phyloP scores from a whole-genome alignment of 1,284 basidiomycete species.

The Trametes sp. region DNA sequence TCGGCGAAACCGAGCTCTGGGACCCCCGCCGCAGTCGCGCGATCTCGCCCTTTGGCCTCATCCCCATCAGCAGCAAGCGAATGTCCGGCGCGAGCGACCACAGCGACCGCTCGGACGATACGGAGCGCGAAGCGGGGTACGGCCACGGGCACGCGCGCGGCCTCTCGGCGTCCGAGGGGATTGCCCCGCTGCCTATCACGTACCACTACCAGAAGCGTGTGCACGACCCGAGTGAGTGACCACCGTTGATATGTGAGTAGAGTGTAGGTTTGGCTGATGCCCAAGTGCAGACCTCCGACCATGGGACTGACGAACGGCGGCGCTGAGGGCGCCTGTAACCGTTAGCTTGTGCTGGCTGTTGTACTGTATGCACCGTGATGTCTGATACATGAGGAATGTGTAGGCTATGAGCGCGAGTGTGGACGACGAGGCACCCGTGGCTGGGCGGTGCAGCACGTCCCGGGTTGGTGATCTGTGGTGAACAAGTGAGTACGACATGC shows the following conservation, averaged over 20 bases:
- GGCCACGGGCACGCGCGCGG: conserved; percentile 1
- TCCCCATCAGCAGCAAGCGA: conserved; percentile 20
- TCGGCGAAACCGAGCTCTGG: conserved; percentile 5
- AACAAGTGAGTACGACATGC: no score
- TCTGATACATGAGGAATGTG: no score
- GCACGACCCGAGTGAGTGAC: conserved; percentile 27
- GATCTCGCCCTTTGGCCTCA: conserved; percentile 32
- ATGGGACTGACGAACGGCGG: conserved; percentile 9
- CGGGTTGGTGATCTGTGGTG: no score
- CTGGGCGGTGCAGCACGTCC: no score
- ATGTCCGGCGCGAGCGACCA: conserved; percentile 13
- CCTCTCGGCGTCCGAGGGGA: not conserved
- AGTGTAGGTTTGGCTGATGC: not conserved
- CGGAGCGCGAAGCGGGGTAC: not conserved
- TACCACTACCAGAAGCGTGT: conserved; percentile 28
- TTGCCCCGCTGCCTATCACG: conserved; percentile 9
- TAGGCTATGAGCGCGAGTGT: no score
- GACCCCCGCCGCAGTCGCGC: conserved; percentile 25
- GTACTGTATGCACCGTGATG: no score
- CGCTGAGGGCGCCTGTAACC: no score
- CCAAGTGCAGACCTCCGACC: conserved; percentile 1
- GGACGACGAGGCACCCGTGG: no score
- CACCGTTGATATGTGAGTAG: not conserved
- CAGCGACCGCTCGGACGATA: conserved; percentile 8
- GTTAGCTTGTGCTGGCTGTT: no score